Evolutionary conservation across 129 eudicot genomes (phyloP).

Genomic region (Artemisia argyi): DNA sequence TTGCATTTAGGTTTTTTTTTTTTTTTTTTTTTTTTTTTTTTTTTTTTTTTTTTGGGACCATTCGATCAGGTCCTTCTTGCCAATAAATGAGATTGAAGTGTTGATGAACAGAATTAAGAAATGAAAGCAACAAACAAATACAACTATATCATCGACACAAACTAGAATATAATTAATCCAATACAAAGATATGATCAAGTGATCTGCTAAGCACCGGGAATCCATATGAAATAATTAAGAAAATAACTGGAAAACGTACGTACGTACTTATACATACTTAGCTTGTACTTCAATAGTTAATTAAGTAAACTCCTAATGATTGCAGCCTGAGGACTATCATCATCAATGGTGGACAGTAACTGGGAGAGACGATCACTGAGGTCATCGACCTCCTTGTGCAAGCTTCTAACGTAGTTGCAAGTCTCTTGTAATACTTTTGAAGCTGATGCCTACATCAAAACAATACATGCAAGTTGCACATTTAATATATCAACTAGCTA

Average conservation of each 20-base stretch:
- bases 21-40: too few relatives aligned
- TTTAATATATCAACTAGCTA: not conserved
- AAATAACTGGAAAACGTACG: not conserved
- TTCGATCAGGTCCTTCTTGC: too few relatives aligned
- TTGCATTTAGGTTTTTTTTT: too few relatives aligned
- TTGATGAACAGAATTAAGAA: too few relatives aligned
- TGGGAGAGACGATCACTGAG: constrained; percentile 75
- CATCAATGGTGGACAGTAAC: constrained; percentile 57
- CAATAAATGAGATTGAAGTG: too few relatives aligned
- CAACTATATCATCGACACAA: too few relatives aligned
- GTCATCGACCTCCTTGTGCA: constrained; percentile 82
- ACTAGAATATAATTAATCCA: not conserved
- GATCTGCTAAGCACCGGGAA: not conserved
- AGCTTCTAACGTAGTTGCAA: constrained; percentile 70
- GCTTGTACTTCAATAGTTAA: constrained; percentile 16
- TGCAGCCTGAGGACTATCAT: constrained; percentile 72
- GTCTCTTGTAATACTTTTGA: constrained; percentile 80
- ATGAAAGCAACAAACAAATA: too few relatives aligned
- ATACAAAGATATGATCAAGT: constrained; percentile 17
- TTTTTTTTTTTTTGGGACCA: too few relatives aligned
- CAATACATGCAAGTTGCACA: not conserved
- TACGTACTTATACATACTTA: not conserved
- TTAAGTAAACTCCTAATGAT: constrained; percentile 68
- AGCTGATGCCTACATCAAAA: constrained; percentile 58
- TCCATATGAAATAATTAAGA: not conserved